Base-by-base conservation (phyloP, 129 eudicot species). In the Ambrosia trifida region DNA sequence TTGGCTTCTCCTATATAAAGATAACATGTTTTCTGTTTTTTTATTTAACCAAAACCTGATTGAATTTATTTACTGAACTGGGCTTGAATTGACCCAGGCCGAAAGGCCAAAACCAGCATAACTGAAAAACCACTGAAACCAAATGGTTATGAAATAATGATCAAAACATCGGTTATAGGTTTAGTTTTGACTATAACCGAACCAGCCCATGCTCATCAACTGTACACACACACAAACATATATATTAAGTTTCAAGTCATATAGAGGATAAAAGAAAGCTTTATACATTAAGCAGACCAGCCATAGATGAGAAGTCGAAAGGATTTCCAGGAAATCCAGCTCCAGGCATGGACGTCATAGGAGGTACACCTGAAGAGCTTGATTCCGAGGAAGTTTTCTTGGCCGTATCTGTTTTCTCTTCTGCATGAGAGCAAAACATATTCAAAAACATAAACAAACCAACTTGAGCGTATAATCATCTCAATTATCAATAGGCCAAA, bases 231-330 rank as follows among this genome's bases (percentile, higher is more conserved):
- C 31, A 18, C 31, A 8, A 5, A 4, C 17, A 30, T 11, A 3
- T n/a, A 30, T 4, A 28, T 30, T 58, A 59, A n/a, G n/a, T n/a
- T n/a, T 36, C 3, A 14, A 74, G 31, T 40, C 33, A 31, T 76
- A 19, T 30, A 62, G 40, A 46, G n/a, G 2, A 43, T 40, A 58
- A 69, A 36, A 57, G 35, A 68, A 70, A 43, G 54, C 0, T 56
- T 12, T 14, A 52, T 89, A 89, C 98, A 79, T 94, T 87, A 16
- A 94, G 95, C 50, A 94, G 74, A 79, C 97, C 96, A 16, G 96
- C 78, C 96, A 89, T 87, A 28, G 92, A 84, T 44, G 98, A 89
- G 77, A 94, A 94, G 79, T 94, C 98, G 82, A 94, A 94, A 7
- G 98, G 96, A 76, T 84, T 90, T 54, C 68, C 56, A 59, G 65